Conservation (phyloP, 208 protist genomes). For the Acanthamoeba divionensis region DNA sequence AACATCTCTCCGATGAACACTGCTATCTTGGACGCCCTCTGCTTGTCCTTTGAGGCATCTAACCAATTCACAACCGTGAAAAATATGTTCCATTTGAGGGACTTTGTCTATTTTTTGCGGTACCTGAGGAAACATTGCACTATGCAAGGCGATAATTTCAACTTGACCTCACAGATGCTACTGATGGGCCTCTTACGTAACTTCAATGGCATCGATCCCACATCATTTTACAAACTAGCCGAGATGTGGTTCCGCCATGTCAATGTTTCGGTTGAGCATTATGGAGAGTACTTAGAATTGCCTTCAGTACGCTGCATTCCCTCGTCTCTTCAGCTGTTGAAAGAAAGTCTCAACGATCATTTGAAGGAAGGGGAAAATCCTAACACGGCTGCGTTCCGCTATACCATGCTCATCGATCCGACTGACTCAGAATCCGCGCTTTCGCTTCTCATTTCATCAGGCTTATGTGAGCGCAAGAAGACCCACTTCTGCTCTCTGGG, state of each 20-base stretch:
- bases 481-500: conserved; percentile 51
- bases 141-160: background rate
- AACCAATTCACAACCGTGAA: conserved; percentile 52
- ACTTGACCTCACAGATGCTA: background rate
- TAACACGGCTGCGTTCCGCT: conserved; percentile 58
- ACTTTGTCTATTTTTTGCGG: conserved; percentile 75
- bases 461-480: conserved; percentile 8
- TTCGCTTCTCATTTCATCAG: background rate
- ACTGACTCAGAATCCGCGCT: conserved; percentile 60
- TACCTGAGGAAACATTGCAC: conserved; percentile 12
- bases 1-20: conserved; percentile 4
- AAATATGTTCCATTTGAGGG: conserved; percentile 66
- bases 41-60: background rate
- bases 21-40: background rate
- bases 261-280: background rate
- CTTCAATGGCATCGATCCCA: background rate
- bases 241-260: background rate
- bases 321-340: background rate
- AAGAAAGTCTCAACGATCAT: conserved; percentile 52
- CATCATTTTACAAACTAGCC: background rate
- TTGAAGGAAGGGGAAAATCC: conserved; percentile 55
- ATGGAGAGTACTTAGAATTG: background rate
- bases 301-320: background rate
- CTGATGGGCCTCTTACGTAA: background rate
- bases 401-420: conserved; percentile 72